Evolutionary conservation across 108 stramenopile species (phyloP), one percentile per base, ranked within the genome.

Genomic region (Skeletonema costatum): DNA sequence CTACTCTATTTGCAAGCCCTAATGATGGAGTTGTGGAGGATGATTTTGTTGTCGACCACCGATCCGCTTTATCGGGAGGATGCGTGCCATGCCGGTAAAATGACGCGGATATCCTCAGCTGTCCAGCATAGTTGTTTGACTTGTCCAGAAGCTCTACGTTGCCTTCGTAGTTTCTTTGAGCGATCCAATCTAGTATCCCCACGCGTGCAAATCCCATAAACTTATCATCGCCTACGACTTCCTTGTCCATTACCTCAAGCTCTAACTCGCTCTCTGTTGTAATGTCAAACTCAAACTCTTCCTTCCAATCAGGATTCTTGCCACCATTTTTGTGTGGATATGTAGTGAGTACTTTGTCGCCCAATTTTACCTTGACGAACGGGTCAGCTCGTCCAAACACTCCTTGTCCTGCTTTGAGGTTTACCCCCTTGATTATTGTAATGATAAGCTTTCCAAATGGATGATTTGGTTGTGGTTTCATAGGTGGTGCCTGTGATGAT

Each of bases 361-460:
- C 93, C 7, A 93, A 42, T 58, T 78, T 78, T 41, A 93, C 39
- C 64, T 82, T 89, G n/a, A 87, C 89, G 66, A 89, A 95, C 2
- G 94, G 94, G 73, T 93, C 85, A 14, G 79, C 86, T 85, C 89
- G 88, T 17, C 92, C 94, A 74, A 92, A 92, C 76, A 92, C 90
- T 35, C 91, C 91, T 36, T 87, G 83, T 3, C 90, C 92, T 48
- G 94, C 91, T 81, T 93, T 93, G 42, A 93, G 83, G 66, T 90
- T 89, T 21, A 83, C 38, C 0, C 93, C 91, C 63, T 87, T 86
- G 59, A 92, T 76, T 32, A 88, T 83, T 56, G 82, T 92, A 35
- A 94, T 67, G 12, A 80, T 62, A 10, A 92, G 74, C 58, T 85
- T 84, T 7, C 90, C 90, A 53, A 88, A 90, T 76, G 76, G 82